Percentiles rank a stretch among this genome's conserved stretches.
Conservation (phyloP, 768 basidiomycete species). For the Mycena latifolia region DNA sequence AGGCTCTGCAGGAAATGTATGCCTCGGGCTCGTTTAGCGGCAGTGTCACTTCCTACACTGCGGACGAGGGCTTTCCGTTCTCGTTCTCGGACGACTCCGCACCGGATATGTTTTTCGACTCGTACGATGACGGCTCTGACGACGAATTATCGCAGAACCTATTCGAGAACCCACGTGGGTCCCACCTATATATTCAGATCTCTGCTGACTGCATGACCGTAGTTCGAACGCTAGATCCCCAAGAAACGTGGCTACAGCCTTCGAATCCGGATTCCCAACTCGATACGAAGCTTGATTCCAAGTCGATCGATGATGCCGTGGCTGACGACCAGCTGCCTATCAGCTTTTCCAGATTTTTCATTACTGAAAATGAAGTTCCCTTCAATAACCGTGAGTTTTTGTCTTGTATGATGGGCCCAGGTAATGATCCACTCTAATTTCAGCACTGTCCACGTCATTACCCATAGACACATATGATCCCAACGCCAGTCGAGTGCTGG, state of each 20-base stretch:
- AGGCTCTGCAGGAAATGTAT: constrained; percentile 6
- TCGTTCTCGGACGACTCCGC: too few species aligned
- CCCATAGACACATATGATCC: too few species aligned
- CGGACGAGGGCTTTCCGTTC: background rate
- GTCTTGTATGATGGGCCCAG: too few species aligned
- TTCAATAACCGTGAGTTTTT: background rate
- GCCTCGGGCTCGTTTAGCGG: background rate
- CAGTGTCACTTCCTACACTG: background rate
- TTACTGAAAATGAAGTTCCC: background rate
- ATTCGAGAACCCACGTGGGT: constrained; percentile 2
- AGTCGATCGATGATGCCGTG: background rate
- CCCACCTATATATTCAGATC: background rate
- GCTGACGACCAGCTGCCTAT: background rate
- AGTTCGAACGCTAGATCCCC: background rate
- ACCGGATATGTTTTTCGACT: background rate
- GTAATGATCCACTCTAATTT: too few species aligned
- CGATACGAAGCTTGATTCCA: too few species aligned
- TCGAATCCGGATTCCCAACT: background rate
- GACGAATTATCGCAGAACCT: constrained; percentile 11
- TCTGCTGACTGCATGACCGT: background rate
- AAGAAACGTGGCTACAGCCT: background rate
- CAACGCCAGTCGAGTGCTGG: too few species aligned
- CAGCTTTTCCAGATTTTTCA: background rate
- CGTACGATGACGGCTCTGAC: background rate
- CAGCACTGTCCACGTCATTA: too few species aligned